Percentiles rank a stretch among this genome's conserved stretches.
These are phyloP conservation scores for Fusarium devonianum DNA, from an alignment of 2,329 filamentous ascomycete species.

Conservation along the genomic window DNA sequence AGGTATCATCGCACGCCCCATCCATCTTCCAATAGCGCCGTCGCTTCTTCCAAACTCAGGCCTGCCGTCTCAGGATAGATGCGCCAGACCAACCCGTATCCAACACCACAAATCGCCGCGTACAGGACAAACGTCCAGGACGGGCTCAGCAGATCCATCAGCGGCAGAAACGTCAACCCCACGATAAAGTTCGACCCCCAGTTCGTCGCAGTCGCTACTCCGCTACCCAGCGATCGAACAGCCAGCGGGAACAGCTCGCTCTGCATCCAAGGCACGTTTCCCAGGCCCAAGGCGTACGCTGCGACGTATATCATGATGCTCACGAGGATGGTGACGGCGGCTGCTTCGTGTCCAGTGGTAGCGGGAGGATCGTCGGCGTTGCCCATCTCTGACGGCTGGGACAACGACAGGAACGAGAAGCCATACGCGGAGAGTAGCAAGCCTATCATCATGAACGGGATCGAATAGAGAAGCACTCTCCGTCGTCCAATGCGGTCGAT, in stretches of 20 bases:
- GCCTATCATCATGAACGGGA: slow-evolving; percentile 83
- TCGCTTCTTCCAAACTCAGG: slow-evolving; percentile 80
- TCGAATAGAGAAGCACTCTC: slow-evolving; percentile 79
- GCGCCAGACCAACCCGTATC: slow-evolving; percentile 72
- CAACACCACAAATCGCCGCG: slow-evolving; percentile 70
- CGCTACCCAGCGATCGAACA: slow-evolving; percentile 76
- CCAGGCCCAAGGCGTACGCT: slow-evolving; percentile 84
- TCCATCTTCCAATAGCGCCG: slow-evolving; percentile 71
- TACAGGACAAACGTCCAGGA: slow-evolving; percentile 85
- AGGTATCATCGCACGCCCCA: slow-evolving; percentile 69
- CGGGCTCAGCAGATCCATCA: slow-evolving; percentile 80
- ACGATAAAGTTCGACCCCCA: slow-evolving; percentile 89
- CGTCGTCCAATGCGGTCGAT: slow-evolving; percentile 83
- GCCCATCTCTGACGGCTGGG: slow-evolving; percentile 32
- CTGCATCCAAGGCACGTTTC: slow-evolving; percentile 96
- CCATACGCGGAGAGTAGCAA: slow-evolving; percentile 75
- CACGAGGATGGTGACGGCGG: slow-evolving; percentile 68
- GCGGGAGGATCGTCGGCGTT: slow-evolving; percentile 29
- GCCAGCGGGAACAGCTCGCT: slow-evolving; percentile 85
- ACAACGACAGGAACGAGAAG: slow-evolving; percentile 70
- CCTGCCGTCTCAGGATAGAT: slow-evolving; percentile 91
- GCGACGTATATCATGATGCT: slow-evolving; percentile 86
- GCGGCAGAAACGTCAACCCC: slow-evolving; percentile 84
- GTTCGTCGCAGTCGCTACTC: slow-evolving; percentile 78
- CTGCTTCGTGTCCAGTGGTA: slow-evolving; percentile 37